A percentile compares a stretch with the other conserved stretches of the same genome.
Evolutionary conservation across 2,329 filamentous ascomycete genomes (phyloP).

Genomic region (Scedosporium aurantiacum): DNA sequence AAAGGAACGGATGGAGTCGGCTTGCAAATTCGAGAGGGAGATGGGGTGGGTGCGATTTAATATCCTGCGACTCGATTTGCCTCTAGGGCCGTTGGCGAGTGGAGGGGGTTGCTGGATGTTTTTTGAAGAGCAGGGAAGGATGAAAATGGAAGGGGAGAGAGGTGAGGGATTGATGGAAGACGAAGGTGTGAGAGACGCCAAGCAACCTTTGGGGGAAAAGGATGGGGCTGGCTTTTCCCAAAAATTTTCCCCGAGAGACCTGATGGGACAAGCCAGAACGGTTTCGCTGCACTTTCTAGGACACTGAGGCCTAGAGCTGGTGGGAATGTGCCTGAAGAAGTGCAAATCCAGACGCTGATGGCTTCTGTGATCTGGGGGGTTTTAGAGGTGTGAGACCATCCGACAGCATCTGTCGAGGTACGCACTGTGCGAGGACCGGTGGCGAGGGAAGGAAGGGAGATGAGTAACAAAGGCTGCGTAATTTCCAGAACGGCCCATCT

Average conservation of each 20-base stretch:
- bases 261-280: not conserved
- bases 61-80: conserved; percentile 2
- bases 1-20: conserved; percentile 7
- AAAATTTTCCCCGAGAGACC: conserved; percentile 2
- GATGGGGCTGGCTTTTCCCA: conserved; percentile 16
- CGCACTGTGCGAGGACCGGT: not conserved
- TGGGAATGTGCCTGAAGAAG: not conserved
- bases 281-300: not conserved
- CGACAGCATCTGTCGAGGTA: not conserved
- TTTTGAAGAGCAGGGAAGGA: conserved; percentile 5
- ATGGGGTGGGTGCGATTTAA: conserved; percentile 6
- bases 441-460: not conserved
- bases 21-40: conserved; percentile 7
- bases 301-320: not conserved
- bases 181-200: conserved; percentile 9
- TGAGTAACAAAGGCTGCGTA: not conserved
- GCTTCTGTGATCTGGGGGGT: not conserved
- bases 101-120: conserved; percentile 3
- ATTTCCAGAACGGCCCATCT: conserved; percentile 1
- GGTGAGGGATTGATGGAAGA: conserved; percentile 4
- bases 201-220: conserved; percentile 9
- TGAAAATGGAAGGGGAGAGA: conserved; percentile 8
- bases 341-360: not conserved
- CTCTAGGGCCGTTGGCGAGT: conserved; percentile 4
- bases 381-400: not conserved